A percentile compares a stretch with the other conserved stretches of the same genome.
Evolutionary conservation across 1,284 basidiomycete species (phyloP).

Genomic region (Boletus smithii): DNA sequence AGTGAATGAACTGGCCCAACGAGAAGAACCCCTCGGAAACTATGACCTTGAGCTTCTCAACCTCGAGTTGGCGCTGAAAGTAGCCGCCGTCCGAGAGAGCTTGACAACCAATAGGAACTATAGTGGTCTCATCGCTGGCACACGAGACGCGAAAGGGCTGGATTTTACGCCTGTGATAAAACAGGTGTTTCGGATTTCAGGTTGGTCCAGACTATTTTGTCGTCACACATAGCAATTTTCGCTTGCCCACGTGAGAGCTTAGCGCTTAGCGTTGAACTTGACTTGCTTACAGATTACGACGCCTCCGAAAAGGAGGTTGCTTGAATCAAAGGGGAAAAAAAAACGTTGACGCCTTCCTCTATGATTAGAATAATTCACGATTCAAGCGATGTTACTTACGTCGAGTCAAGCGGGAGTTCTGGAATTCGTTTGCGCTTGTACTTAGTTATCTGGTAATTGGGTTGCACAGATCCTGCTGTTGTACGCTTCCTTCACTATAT

Average conservation of each 20-base stretch:
- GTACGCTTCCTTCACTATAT: neutral
- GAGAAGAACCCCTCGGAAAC: conserved; percentile 17
- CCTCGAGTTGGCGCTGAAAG: conserved; percentile 18
- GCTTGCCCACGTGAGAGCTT: neutral
- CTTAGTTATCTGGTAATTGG: conserved; percentile 7
- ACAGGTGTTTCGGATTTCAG: conserved; percentile 9
- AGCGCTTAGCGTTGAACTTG: neutral
- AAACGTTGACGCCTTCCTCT: neutral
- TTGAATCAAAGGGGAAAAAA: neutral
- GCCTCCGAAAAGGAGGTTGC: neutral
- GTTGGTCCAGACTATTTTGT: conserved; percentile 1
- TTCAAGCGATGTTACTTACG: conserved; percentile 12
- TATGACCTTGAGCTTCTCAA: conserved; percentile 18
- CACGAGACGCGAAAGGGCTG: conserved; percentile 7
- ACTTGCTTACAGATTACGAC: neutral
- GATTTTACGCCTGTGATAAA: conserved; percentile 19
- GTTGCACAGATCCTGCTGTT: neutral
- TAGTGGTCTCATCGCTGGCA: neutral
- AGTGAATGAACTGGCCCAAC: conserved; percentile 20
- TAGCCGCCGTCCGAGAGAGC: conserved; percentile 24
- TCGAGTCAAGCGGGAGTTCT: too few species aligned
- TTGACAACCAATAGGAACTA: neutral
- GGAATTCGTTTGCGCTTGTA: neutral
- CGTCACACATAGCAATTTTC: neutral
- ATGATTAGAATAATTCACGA: neutral